Conservation (phyloP, 2,329 filamentous ascomycete species). For the Epicoccum nigrum region DNA sequence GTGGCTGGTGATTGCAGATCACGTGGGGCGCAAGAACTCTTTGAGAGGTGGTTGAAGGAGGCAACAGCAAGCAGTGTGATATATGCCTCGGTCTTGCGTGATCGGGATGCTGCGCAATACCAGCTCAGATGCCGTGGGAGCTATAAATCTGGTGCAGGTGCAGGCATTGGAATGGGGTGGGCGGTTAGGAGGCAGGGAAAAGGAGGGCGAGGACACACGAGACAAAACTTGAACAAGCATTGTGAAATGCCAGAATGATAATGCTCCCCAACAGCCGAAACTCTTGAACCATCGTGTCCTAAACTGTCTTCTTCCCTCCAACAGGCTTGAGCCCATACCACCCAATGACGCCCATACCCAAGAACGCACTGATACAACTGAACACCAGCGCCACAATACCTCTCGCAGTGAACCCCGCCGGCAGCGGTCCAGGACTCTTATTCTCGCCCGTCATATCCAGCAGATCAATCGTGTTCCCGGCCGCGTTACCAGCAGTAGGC, state of each 20-base stretch:
- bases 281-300: not conserved
- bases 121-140: no score
- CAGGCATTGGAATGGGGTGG: no score
- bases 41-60: no score
- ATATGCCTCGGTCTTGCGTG: no score
- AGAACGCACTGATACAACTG: constrained; percentile 69
- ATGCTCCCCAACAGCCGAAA: no score
- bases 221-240: no score
- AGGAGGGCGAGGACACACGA: no score
- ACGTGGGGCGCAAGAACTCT: no score
- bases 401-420: constrained; percentile 71
- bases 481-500: constrained; percentile 71
- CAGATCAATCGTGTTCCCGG: constrained; percentile 69
- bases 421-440: constrained; percentile 60
- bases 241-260: not conserved
- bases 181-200: no score
- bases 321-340: constrained; percentile 65
- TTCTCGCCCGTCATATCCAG: constrained; percentile 63
- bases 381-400: constrained; percentile 79
- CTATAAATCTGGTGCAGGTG: no score
- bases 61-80: no score
- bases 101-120: no score
- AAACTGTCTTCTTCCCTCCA: constrained; percentile 15
- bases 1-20: constrained; percentile 2
- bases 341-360: constrained; percentile 70